These are phyloP conservation scores for Mycena belliarum DNA, from an alignment of 768 basidiomycete genomes.

Conservation along the genomic window DNA sequence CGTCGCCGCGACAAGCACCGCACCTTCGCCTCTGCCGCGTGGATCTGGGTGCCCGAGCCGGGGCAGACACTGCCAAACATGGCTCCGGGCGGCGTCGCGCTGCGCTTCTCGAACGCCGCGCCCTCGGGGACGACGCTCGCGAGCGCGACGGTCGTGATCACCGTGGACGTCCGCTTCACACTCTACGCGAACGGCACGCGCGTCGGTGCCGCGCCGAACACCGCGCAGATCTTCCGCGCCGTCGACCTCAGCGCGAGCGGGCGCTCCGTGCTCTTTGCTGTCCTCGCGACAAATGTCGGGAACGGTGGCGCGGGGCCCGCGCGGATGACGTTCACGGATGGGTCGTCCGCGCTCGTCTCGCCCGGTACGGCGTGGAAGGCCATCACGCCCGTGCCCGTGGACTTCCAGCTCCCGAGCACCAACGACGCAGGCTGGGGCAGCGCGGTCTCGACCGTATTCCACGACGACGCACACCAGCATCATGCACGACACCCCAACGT, in stretches of 20 bases:
- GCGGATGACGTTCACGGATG: slow-evolving; percentile 30
- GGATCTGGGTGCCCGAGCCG: slow-evolving; percentile 17
- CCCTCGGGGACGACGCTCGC: slow-evolving; percentile 26
- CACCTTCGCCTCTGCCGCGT: slow-evolving; percentile 24
- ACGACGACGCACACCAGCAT: too few species aligned
- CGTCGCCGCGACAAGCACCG: too few species aligned
- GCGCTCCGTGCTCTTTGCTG: slow-evolving; percentile 26
- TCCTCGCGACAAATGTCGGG: slow-evolving; percentile 32
- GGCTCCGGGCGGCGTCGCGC: slow-evolving; percentile 22
- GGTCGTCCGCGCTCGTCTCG: slow-evolving; percentile 25
- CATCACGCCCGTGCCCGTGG: slow-evolving; percentile 22
- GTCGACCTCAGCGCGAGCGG: slow-evolving; percentile 25
- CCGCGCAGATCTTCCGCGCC: slow-evolving; percentile 25
- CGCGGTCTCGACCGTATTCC: too few species aligned
- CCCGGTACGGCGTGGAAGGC: slow-evolving; percentile 28
- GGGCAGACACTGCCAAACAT: slow-evolving; percentile 10
- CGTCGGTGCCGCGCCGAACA: slow-evolving; percentile 26
- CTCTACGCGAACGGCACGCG: slow-evolving; percentile 30
- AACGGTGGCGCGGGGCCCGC: slow-evolving; percentile 28
- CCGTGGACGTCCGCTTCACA: slow-evolving; percentile 31
- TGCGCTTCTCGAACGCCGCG: slow-evolving; percentile 29
- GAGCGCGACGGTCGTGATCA: slow-evolving; percentile 26
- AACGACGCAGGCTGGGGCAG: slow-evolving; percentile 30
- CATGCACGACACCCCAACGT: too few species aligned
- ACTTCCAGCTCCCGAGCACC: slow-evolving; percentile 27